Base-by-base conservation (phyloP, 805 yeast genomes). In the Millerago galiae region DNA sequence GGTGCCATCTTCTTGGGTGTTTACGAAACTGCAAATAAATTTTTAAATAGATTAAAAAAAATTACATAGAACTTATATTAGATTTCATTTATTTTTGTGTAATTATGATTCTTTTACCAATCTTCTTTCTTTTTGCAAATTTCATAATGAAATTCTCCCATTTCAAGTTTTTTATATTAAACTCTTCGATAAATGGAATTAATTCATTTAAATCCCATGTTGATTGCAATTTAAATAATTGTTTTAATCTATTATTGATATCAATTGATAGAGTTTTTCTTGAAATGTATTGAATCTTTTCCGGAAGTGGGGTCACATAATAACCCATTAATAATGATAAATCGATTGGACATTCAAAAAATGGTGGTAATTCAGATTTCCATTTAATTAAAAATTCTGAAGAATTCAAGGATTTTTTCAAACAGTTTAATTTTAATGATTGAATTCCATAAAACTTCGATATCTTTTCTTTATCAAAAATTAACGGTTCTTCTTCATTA, bases 1-100 rank as follows among this genome's bases (percentile, higher is more conserved):
- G 99, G 99, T 25, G 96, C 98, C 14, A 89, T 95, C 14, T 93
- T 95, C 67, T 68, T 93, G 43, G 99, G 99, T 5, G 86, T 87
- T 42, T 93, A 93, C 58, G 99, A 95, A 63, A 62, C 81, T 17
- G 53, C 52, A 1, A 53, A 47, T 25, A 40, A 49, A 2, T 32
- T 52, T 2, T 26, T 55, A 16, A 44, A 24, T 12, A 29, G 13
- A 8, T 28, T 44, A 10, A 44, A 44, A 44, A 26, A 30, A 18
- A 36, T 15, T 10, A 9, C 15, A 16, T 10, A 16, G n/a, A 10
- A 4, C 3, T 2, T 15, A 9, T 10, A 31, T 8, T 9, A 9
- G 18, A 31, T 29, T 29, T 29, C 9, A 7, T 12, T 46, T 29
- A 54, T 34, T 51, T 50, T 13, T 60, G 59, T 15, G 66, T 59